Evolutionary conservation across 2,329 filamentous ascomycete species (phyloP).

Genomic region (Didymellaceae sp.): DNA sequence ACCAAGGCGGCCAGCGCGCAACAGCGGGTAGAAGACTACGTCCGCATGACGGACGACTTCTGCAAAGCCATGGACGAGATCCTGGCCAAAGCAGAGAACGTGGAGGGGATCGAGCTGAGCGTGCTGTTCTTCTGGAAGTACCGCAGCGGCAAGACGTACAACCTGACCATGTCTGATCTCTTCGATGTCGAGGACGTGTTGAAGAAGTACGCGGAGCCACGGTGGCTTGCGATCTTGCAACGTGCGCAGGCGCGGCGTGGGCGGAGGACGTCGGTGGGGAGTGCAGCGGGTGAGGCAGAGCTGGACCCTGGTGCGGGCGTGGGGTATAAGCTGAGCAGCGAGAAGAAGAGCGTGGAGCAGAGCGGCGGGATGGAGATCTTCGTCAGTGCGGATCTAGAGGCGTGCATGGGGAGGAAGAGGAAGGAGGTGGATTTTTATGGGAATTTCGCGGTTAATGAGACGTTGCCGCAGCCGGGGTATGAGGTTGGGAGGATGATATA

Average conservation of each 20-base stretch:
- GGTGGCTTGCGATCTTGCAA: constrained; percentile 38
- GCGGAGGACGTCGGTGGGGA: constrained; percentile 12
- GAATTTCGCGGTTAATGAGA: constrained; percentile 44
- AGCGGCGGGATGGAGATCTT: constrained; percentile 48
- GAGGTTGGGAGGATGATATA: constrained; percentile 42
- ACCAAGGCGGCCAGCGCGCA: constrained; percentile 27
- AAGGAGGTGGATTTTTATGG: constrained; percentile 46
- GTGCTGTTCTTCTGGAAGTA: constrained; percentile 47
- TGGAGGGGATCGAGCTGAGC: constrained; percentile 41
- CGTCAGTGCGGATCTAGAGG: constrained; percentile 40
- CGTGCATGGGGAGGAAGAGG: constrained; percentile 38
- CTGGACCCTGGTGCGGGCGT: constrained; percentile 37
- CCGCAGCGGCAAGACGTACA: constrained; percentile 41
- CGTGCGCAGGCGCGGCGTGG: not conserved
- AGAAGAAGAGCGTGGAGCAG: constrained; percentile 42
- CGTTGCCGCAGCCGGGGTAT: constrained; percentile 42
- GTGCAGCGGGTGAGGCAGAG: constrained; percentile 14
- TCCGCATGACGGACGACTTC: constrained; percentile 40
- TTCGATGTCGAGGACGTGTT: constrained; percentile 46
- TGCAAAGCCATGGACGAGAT: constrained; percentile 43
- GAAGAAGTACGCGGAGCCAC: constrained; percentile 41
- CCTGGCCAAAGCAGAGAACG: constrained; percentile 27
- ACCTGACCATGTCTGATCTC: constrained; percentile 44
- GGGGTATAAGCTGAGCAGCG: constrained; percentile 43
- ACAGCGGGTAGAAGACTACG: constrained; percentile 34